Conservation (phyloP, 768 basidiomycete species). For the Russula emetica region DNA sequence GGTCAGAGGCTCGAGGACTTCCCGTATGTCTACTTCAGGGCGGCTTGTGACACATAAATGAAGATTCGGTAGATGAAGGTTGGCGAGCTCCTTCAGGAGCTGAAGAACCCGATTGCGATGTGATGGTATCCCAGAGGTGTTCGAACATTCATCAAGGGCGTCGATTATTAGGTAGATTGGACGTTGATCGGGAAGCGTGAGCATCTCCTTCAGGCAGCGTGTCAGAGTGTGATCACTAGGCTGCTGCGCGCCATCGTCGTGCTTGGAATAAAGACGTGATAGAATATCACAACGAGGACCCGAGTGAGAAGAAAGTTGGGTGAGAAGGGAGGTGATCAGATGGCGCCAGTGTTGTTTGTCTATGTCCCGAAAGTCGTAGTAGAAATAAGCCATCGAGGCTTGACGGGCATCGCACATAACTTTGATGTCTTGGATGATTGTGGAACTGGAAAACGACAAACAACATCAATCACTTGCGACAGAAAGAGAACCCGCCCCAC, state of each 20-base stretch:
- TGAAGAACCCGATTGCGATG: background rate
- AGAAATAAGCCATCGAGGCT: slow-evolving; percentile 7
- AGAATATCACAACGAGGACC: background rate
- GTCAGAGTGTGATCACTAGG: background rate
- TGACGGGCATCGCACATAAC: background rate
- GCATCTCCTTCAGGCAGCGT: background rate
- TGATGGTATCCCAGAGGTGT: background rate
- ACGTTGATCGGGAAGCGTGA: background rate
- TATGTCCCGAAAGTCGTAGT: slow-evolving; percentile 1
- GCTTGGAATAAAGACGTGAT: background rate
- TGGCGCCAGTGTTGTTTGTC: background rate
- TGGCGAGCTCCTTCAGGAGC: background rate
- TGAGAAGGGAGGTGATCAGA: slow-evolving; percentile 4
- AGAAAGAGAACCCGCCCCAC: background rate
- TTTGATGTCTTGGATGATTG: slow-evolving; percentile 1
- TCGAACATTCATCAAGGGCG: background rate
- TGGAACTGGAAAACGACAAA: background rate
- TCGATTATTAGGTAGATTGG: background rate
- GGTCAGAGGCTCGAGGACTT: background rate
- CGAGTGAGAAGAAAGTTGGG: background rate
- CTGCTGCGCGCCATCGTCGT: background rate
- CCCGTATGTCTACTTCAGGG: background rate
- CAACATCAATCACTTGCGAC: background rate
- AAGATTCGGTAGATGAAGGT: background rate
- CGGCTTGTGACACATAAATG: slow-evolving; percentile 9